phyloP scores from a whole-genome alignment of 306 rosid genomes.

The Prunus kanzakura region DNA sequence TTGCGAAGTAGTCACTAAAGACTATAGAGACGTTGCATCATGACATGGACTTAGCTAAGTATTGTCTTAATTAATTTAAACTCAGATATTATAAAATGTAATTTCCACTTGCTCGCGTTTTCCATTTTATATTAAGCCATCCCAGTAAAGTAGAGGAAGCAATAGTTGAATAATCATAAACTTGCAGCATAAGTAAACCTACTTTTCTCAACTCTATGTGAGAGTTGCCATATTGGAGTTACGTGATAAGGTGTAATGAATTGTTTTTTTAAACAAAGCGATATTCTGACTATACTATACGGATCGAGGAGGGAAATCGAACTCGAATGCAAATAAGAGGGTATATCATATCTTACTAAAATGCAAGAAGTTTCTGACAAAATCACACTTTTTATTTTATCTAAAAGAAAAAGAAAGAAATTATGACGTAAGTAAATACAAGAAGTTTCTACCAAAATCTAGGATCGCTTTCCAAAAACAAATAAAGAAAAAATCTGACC shows the following conservation, averaged over 20 bases:
- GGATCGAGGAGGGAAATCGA: fast-evolving
- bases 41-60: constrained; percentile 1
- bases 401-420: not conserved
- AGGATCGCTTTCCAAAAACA: not conserved
- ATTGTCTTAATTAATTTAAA: not conserved
- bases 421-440: not conserved
- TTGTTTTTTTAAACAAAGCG: not conserved
- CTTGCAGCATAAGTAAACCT: not conserved
- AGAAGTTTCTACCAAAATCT: not conserved
- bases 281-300: too few species aligned
- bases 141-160: not conserved
- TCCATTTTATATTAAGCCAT: not conserved
- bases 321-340: too few species aligned
- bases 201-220: not conserved
- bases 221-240: not conserved
- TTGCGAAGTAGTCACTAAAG: not conserved
- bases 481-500: not conserved
- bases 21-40: not conserved
- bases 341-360: too few species aligned
- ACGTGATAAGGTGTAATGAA: not conserved
- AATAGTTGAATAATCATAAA: not conserved
- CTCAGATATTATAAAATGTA: not conserved
- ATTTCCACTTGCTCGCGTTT: not conserved
- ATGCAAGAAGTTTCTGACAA: too few species aligned
- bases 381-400: too few species aligned